Conservation (phyloP, 768 basidiomycete species). For the Paxillus involutus region DNA sequence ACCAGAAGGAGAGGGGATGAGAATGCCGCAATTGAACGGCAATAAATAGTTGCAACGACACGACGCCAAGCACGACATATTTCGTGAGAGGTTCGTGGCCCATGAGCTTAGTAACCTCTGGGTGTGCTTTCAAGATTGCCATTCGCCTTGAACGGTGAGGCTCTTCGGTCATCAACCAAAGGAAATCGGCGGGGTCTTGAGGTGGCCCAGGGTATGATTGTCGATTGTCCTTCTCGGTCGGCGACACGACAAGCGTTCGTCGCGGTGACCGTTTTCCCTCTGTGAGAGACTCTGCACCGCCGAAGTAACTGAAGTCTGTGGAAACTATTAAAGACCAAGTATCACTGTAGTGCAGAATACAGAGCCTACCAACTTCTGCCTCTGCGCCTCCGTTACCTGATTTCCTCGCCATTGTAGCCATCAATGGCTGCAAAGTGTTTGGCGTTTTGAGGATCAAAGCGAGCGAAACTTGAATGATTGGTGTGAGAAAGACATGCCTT, state of each 20-base stretch:
- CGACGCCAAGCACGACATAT: conserved; percentile 83
- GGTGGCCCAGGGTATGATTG: conserved; percentile 50
- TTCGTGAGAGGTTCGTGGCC: conserved; percentile 91
- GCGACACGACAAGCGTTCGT: conserved; percentile 48
- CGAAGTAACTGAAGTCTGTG: conserved; percentile 76
- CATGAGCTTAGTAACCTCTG: conserved; percentile 96
- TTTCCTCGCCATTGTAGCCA: conserved; percentile 15
- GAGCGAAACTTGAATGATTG: not conserved
- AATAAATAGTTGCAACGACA: conserved; percentile 66
- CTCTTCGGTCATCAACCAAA: conserved; percentile 98
- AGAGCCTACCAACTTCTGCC: conserved; percentile 20
- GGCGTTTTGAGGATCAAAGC: not conserved
- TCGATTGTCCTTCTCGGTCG: conserved; percentile 39
- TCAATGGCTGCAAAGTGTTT: not conserved
- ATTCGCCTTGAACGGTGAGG: conserved; percentile 87
- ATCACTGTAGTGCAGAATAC: not conserved
- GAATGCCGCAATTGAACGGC: conserved; percentile 69
- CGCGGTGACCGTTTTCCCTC: conserved; percentile 54
- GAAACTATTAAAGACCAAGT: not conserved
- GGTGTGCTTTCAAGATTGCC: conserved; percentile 92
- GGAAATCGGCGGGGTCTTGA: conserved; percentile 81
- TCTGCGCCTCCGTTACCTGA: not conserved
- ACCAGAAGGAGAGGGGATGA: conserved; percentile 65
- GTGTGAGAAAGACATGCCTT: conserved; percentile 27
- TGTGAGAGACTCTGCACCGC: conserved; percentile 76